A percentile compares a stretch with the other conserved stretches of the same genome.
Evolutionary conservation across 805 yeast species (phyloP).

Genomic region (Kurtzmaniella cleridarum): DNA sequence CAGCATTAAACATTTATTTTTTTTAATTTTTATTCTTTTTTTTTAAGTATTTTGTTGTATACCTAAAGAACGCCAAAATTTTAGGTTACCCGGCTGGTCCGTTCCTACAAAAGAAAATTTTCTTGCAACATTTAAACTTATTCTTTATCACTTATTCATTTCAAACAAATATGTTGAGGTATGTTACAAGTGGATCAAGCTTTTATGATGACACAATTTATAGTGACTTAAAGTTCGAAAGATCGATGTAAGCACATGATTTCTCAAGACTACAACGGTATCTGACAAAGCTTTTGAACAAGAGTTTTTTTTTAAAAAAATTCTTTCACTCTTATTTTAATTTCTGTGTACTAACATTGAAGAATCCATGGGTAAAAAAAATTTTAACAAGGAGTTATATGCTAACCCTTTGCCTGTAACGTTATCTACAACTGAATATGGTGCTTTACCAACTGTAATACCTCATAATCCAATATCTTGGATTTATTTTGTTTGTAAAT

Average conservation of each 20-base stretch:
- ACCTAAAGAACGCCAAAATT: background rate
- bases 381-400: constrained; percentile 25
- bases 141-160: no score
- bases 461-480: constrained; percentile 70
- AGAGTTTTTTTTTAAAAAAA: background rate
- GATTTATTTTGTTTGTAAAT: constrained; percentile 38
- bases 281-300: constrained; percentile 46
- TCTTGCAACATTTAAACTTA: no score
- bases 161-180: no score
- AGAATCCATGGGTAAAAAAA: constrained; percentile 27
- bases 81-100: no score
- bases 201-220: constrained; percentile 5
- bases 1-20: constrained; percentile 22
- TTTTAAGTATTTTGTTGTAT: constrained; percentile 8
- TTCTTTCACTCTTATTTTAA: background rate
- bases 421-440: constrained; percentile 28
- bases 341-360: constrained; percentile 10
- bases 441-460: constrained; percentile 46
- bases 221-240: constrained; percentile 4
- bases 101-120: no score
- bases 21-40: no score
- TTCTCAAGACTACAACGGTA: constrained; percentile 97
- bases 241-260: constrained; percentile 61
- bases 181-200: no score
- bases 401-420: constrained; percentile 56